phyloP scores from a whole-genome alignment of 768 basidiomycete genomes.

The Suillus paluster region DNA sequence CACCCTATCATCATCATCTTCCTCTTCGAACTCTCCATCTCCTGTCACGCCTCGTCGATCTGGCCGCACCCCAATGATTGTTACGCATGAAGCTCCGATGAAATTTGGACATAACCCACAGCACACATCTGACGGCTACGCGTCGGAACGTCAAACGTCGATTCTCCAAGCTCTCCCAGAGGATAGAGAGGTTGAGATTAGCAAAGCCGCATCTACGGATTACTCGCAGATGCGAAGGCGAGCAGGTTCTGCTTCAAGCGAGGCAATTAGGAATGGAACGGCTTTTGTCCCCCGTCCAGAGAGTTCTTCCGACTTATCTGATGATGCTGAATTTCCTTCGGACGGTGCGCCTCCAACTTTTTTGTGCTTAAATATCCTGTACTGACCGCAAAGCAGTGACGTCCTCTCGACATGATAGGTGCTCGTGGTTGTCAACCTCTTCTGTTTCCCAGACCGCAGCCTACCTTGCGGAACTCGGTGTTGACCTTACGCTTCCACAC shows the following conservation, averaged over 20 bases:
- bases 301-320: conserved; percentile 7
- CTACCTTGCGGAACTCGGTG: conserved; percentile 36
- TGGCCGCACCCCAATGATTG: conserved; percentile 26
- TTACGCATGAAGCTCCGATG: conserved; percentile 25
- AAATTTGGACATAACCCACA: conserved; percentile 36
- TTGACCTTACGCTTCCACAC: conserved; percentile 31
- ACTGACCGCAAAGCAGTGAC: conserved; percentile 21
- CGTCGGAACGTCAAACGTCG: conserved; percentile 21
- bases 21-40: conserved; percentile 32
- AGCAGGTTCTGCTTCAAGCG: conserved; percentile 17
- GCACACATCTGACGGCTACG: conserved; percentile 8
- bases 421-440: conserved; percentile 37
- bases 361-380: not conserved
- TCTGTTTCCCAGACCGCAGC: conserved; percentile 29
- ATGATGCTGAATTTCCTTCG: conserved; percentile 10
- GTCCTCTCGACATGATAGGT: conserved; percentile 22
- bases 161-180: conserved; percentile 56
- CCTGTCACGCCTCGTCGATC: conserved; percentile 19
- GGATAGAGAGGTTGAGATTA: conserved; percentile 42
- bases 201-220: not conserved
- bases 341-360: not conserved
- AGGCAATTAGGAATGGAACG: conserved; percentile 19
- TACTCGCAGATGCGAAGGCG: conserved; percentile 21
- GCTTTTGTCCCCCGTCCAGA: conserved; percentile 24
- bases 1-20: conserved; percentile 23